These are phyloP conservation scores for Chaetoceros tenuissimus DNA, from an alignment of 108 stramenopile species.

Conservation along the genomic window DNA sequence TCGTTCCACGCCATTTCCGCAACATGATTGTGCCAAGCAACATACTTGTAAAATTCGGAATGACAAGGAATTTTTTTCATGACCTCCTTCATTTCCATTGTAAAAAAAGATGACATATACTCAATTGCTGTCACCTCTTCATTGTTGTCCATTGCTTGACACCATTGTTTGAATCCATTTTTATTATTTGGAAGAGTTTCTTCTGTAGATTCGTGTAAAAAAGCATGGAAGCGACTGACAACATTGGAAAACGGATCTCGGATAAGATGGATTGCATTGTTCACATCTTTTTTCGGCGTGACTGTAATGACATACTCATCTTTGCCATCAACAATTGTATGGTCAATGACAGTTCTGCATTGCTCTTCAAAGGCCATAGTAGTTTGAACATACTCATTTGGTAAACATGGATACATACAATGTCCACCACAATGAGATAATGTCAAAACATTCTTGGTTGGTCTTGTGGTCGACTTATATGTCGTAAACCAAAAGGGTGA, in stretches of 20 bases:
- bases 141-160: constrained; percentile 35
- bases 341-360: background rate
- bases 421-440: background rate
- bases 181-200: constrained; percentile 15
- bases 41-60: constrained; percentile 53
- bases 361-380: background rate
- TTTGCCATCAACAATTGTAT: background rate
- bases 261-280: constrained; percentile 41
- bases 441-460: background rate
- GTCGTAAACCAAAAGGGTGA: background rate
- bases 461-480: background rate
- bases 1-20: constrained; percentile 14
- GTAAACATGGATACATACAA: background rate
- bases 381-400: background rate
- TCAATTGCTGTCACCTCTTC: constrained; percentile 13
- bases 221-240: constrained; percentile 53
- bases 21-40: constrained; percentile 51
- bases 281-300: constrained; percentile 3
- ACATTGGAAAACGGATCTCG: constrained; percentile 68
- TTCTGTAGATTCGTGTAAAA: constrained; percentile 30
- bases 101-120: constrained; percentile 4
- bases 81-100: constrained; percentile 7
- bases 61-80: constrained; percentile 45
- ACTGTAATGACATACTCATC: background rate
- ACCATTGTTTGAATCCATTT: constrained; percentile 50